Evolutionary conservation across 192 early-diverging fungal species (phyloP).

Genomic region (Chytriomyces confervae): DNA sequence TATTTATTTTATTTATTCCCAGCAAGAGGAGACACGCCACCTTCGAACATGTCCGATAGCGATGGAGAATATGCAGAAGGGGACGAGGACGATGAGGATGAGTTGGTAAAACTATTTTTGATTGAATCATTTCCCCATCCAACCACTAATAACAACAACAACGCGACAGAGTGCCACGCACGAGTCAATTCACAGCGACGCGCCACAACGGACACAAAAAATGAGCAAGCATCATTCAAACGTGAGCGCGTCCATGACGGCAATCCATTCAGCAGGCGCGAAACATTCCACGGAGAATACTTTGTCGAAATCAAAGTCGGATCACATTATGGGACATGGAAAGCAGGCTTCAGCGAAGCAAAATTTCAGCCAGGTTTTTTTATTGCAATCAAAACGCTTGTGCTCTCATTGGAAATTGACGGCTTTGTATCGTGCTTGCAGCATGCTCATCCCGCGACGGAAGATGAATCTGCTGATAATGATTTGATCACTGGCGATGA

Average conservation of each 20-base stretch:
- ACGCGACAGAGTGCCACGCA: slow-evolving; percentile 18
- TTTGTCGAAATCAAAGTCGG: slow-evolving; percentile 29
- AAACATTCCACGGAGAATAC: slow-evolving; percentile 5
- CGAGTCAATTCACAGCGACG: slow-evolving; percentile 11
- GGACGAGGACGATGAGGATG: slow-evolving; percentile 47
- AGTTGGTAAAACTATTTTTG: neutral
- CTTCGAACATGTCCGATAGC: slow-evolving; percentile 51
- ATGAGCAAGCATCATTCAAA: neutral
- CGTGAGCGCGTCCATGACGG: slow-evolving; percentile 2
- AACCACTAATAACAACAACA: neutral
- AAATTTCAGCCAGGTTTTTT: neutral
- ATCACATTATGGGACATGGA: slow-evolving; percentile 1
- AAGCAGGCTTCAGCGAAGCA: neutral
- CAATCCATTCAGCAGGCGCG: neutral
- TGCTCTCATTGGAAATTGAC: neutral
- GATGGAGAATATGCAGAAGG: slow-evolving; percentile 57
- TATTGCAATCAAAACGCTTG: no score
- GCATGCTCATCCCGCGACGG: slow-evolving; percentile 1
- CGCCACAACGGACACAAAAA: neutral
- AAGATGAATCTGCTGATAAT: slow-evolving; percentile 50
- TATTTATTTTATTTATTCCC: neutral
- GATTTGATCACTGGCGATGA: slow-evolving; percentile 35
- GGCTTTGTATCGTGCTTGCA: neutral
- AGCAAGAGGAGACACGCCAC: slow-evolving; percentile 54
- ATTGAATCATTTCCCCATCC: neutral